These are phyloP conservation scores for Aspergillus nanangensis DNA, from an alignment of 495 filamentous ascomycete genomes.

Conservation along the genomic window DNA sequence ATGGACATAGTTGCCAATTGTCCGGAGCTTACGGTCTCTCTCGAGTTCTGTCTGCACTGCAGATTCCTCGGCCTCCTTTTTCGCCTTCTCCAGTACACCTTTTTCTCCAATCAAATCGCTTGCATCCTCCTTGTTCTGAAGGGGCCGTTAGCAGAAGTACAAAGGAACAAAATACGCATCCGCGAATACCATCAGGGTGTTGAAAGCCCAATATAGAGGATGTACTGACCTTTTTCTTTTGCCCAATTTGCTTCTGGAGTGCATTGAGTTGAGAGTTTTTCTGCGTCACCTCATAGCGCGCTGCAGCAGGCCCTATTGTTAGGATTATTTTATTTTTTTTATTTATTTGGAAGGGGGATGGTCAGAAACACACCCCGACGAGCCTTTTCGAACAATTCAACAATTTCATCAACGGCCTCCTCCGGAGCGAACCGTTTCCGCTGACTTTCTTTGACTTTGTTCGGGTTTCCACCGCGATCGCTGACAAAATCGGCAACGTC, in stretches of 20 bases:
- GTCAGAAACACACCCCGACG: constrained; percentile 54
- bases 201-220: neutral
- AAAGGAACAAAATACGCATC: too few relatives aligned
- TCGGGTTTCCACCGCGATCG: constrained; percentile 84
- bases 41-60: constrained; percentile 69
- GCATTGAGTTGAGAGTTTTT: constrained; percentile 80
- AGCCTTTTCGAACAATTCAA: constrained; percentile 82
- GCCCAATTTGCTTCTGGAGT: constrained; percentile 82
- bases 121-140: constrained; percentile 78
- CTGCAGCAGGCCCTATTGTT: constrained; percentile 36
- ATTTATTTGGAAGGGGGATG: neutral
- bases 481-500: constrained; percentile 78
- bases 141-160: neutral
- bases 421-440: constrained; percentile 72
- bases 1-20: constrained; percentile 92
- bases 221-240: constrained; percentile 76
- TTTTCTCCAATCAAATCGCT: constrained; percentile 71
- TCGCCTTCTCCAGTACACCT: constrained; percentile 67
- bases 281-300: constrained; percentile 75
- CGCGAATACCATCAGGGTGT: neutral
- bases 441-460: constrained; percentile 86
- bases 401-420: constrained; percentile 84
- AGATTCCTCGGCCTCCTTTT: constrained; percentile 68
- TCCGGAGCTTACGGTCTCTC: constrained; percentile 72
- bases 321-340: neutral